A percentile compares a stretch with the other conserved stretches of the same genome.
Conservation (phyloP, 2,329 filamentous ascomycete genomes). For the Calonectria pseudoreteaudii region DNA sequence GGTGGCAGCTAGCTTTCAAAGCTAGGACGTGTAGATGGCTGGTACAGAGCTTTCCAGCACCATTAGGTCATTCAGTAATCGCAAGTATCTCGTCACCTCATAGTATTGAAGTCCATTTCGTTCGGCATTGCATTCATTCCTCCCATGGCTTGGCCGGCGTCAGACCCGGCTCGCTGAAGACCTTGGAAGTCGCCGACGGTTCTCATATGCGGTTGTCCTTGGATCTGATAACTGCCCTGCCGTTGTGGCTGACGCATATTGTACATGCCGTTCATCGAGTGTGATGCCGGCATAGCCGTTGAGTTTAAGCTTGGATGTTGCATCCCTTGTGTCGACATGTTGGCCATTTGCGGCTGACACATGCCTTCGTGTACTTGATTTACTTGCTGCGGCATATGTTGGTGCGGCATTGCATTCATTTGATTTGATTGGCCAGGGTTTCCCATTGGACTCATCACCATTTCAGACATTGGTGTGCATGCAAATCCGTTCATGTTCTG, state of each 20-base stretch:
- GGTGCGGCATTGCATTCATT: slow-evolving; percentile 37
- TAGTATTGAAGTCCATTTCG: slow-evolving; percentile 43
- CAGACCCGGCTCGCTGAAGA: slow-evolving; percentile 58
- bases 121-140: slow-evolving; percentile 45
- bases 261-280: slow-evolving; percentile 46
- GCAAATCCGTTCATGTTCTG: slow-evolving; percentile 58
- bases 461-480: slow-evolving; percentile 61
- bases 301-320: slow-evolving; percentile 39
- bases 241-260: slow-evolving; percentile 44
- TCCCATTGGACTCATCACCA: slow-evolving; percentile 64
- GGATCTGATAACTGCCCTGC: slow-evolving; percentile 49
- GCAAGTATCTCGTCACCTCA: slow-evolving; percentile 20
- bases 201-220: slow-evolving; percentile 42
- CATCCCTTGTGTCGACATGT: slow-evolving; percentile 42
- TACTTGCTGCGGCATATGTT: slow-evolving; percentile 47
- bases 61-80: not conserved
- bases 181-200: slow-evolving; percentile 59
- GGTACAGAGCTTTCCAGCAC: not conserved
- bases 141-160: slow-evolving; percentile 41
- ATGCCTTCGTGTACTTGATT: slow-evolving; percentile 46
- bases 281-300: slow-evolving; percentile 38
- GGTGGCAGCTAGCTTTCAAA: slow-evolving; percentile 1
- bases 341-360: slow-evolving; percentile 46
- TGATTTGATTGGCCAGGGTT: slow-evolving; percentile 36
- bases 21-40: not conserved